Base-by-base conservation (phyloP, 1,139 yeast genomes). In the Pichia sp. region DNA sequence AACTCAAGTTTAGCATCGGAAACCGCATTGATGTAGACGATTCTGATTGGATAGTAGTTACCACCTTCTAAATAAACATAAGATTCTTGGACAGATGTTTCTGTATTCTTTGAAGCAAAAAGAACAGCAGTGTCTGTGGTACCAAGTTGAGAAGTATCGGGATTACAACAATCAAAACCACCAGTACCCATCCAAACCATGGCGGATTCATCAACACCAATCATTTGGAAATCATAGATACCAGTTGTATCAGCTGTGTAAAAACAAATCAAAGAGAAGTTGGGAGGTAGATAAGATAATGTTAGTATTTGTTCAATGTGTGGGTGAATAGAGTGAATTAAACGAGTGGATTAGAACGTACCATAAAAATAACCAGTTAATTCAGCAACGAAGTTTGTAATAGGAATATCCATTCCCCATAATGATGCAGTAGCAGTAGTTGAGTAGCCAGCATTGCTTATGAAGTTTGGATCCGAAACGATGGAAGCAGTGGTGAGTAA, bases 141-240 rank as follows among this genome's bases (percentile, higher is more conserved):
- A 34, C 53, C 52, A 12, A 34, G 42, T 17, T 48, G 43, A 12
- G 30, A 11, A n/a, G 40, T 17, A 27, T 50, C 45, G 5, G 54
- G 52, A 24, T 51, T 43, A 54, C 69, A 66, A 53, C 69, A 66
- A 19, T 48, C 56, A 35, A 64, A 61, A 3, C 64, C 67, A 39
- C 53, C 55, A 21, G 50, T 49, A 30, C 66, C 68, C 43, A 64
- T 42, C 42, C 55, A 53, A 4, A 63, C 51, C 53, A 56, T 52
- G 3, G 57, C 62, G 15, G 58, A 52, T 53, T 66, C 67, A 54
- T 66, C 68, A 28, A 55, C 53, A 2, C 28, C 15, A 10, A 40
- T 33, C 21, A 62, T 39, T 7, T 43, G 21, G 33, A 65, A 54
- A 2, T 55, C 52, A 41, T 64, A 64, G 4, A 53, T 41, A 49